Base-by-base conservation (phyloP, 768 basidiomycete species). In the Mycena alexandri region DNA sequence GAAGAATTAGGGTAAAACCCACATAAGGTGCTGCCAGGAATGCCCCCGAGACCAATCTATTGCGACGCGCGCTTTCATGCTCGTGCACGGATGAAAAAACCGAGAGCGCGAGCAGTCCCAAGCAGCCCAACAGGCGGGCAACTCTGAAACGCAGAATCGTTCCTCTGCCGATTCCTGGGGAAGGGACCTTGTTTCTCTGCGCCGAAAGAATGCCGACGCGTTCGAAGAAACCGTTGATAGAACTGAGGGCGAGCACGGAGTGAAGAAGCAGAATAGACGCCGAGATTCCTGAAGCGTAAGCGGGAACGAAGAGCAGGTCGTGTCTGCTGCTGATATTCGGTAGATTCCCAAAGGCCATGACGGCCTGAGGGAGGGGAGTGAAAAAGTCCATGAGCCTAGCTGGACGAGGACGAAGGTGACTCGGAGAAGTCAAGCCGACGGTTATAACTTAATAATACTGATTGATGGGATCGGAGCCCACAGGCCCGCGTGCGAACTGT, bases 51-150 rank as follows among this genome's bases (percentile, higher is more conserved):
- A 42, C 51, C 21, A 25, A 33, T 42, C n/a, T 17, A 41, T 29
- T 29, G 6, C 29, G 29, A 29, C 6, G 3, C 29, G 29, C 6
- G 6, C 29, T 29, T 29, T 57, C 65, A 36, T 61, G 25, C 24
- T 21, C 77, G 73, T 41, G 79, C 75, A 19, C 79, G 77, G 9
- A 77, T 62, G 11, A 80, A 11, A 81, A 80, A 54, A 85, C 73
- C 5, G 85, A 85, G 10, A 90, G 73, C 9, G 75, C 82, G 22
- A 90, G 75, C n/a, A 90, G 80, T 3, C 79, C 77, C 22, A 83
- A 73, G 50, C 83, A 81, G 38, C 81, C 81, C 1, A 86, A 61
- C 11, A 88, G 76, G 22, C 89, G 81, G 1, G 79, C 68, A 33
- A 86, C 50, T 69, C 84, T 84, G 74, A 81, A 83, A 14, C 71